Evolutionary conservation across 371 early-diverging fungal species (phyloP).

Genomic region (Mucor plumbeus): DNA sequence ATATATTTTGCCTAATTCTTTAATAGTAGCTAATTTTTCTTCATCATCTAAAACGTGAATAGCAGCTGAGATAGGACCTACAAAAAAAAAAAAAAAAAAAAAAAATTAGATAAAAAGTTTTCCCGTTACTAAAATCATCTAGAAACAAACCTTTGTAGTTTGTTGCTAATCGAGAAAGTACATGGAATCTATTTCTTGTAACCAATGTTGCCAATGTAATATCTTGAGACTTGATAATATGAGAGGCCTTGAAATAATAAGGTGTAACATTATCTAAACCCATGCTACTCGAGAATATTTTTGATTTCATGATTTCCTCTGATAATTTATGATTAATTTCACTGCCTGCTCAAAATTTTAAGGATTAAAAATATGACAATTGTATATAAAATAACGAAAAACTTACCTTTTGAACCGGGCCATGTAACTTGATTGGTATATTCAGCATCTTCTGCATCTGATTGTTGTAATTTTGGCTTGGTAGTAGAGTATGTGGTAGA

Average conservation of each 20-base stretch:
- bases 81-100: neutral
- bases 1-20: constrained; percentile 51
- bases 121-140: neutral
- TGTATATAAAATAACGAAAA: neutral
- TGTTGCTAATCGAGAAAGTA: constrained; percentile 51
- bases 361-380: neutral
- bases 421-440: constrained; percentile 21
- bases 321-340: constrained; percentile 26
- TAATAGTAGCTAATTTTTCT: constrained; percentile 37
- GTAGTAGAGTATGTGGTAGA: neutral
- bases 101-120: neutral
- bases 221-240: constrained; percentile 46
- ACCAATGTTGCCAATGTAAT: constrained; percentile 61
- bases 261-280: constrained; percentile 62
- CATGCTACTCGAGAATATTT: constrained; percentile 58
- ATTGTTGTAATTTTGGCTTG: constrained; percentile 5
- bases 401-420: constrained; percentile 27
- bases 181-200: constrained; percentile 53
- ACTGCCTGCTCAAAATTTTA: constrained; percentile 8
- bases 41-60: constrained; percentile 62
- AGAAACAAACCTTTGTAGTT: constrained; percentile 49
- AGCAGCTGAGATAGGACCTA: constrained; percentile 65
- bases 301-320: constrained; percentile 53
- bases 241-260: constrained; percentile 56
- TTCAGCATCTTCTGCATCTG: constrained; percentile 15